Percentiles rank a stretch among this genome's conserved stretches.
Evolutionary conservation across 345 rosid species (phyloP).

Genomic region (Excoecaria agallocha): DNA sequence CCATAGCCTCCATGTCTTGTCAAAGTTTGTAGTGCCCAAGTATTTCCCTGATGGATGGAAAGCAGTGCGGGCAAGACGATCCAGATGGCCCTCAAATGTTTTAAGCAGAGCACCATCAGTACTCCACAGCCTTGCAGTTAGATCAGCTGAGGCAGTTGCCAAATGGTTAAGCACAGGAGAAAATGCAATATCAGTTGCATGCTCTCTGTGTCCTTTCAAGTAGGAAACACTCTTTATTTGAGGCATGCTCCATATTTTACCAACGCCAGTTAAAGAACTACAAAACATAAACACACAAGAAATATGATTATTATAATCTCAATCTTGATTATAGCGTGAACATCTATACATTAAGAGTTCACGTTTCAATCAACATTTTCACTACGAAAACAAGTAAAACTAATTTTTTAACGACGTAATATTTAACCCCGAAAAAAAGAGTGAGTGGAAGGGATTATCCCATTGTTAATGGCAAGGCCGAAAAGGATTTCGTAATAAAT

Average conservation of each 20-base stretch:
- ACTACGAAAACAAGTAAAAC: not conserved
- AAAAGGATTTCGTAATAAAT: not conserved
- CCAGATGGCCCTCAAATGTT: constrained; percentile 86
- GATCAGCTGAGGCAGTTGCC: constrained; percentile 98
- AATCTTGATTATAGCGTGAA: not conserved
- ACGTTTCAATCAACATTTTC: not conserved
- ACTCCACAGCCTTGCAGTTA: constrained; percentile 88
- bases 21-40: constrained; percentile 89
- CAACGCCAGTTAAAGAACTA: constrained; percentile 86
- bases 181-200: constrained; percentile 87
- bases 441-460: not conserved
- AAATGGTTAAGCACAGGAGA: constrained; percentile 63
- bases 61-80: constrained; percentile 83
- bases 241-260: constrained; percentile 87
- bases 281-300: constrained; percentile 19
- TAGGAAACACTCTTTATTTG: constrained; percentile 50
- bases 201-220: constrained; percentile 86
- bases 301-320: constrained; percentile 20
- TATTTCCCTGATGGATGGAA: constrained; percentile 97
- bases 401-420: too few species aligned
- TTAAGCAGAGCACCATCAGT: constrained; percentile 71
- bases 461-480: not conserved
- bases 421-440: not conserved
- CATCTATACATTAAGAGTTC: not conserved
- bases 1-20: constrained; percentile 98